Conservation (phyloP, 192 early-diverging fungal species). For the Gonapodya sp. region DNA sequence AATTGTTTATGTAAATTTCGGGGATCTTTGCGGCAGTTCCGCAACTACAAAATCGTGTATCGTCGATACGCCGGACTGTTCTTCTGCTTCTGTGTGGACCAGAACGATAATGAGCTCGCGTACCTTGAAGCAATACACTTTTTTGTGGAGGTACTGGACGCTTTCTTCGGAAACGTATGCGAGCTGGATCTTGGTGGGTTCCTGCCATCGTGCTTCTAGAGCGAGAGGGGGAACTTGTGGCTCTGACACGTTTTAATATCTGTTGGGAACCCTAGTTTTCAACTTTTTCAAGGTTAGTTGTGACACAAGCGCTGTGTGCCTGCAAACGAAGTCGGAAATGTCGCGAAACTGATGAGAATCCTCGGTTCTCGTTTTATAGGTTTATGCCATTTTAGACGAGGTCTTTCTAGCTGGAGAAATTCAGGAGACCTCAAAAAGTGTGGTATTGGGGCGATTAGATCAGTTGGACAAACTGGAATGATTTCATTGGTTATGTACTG, state of each 20-base stretch:
- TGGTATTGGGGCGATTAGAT: conserved; percentile 37
- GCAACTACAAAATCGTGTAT: conserved; percentile 97
- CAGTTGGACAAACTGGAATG: conserved; percentile 42
- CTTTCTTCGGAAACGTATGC: conserved; percentile 97
- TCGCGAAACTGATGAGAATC: background rate
- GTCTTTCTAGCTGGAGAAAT: conserved; percentile 97
- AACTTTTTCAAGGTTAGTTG: conserved; percentile 80
- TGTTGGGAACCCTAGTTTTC: conserved; percentile 58
- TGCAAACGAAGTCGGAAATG: background rate
- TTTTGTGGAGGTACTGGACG: conserved; percentile 97
- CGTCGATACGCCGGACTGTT: conserved; percentile 96
- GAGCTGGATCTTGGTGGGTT: conserved; percentile 71
- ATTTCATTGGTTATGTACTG: too few species aligned
- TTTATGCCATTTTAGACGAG: conserved; percentile 95
- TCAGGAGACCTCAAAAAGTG: conserved; percentile 71
- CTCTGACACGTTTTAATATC: too few species aligned
- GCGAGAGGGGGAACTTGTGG: background rate
- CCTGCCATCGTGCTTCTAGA: background rate
- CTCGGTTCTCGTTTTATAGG: conserved; percentile 28
- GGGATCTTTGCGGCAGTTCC: conserved; percentile 48
- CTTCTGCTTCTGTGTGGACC: conserved; percentile 98
- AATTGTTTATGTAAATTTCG: background rate
- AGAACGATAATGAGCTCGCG: conserved; percentile 94
- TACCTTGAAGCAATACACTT: conserved; percentile 96
- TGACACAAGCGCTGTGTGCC: background rate